Percentiles rank a stretch among this genome's conserved stretches.
phyloP scores from a whole-genome alignment of 2,329 filamentous ascomycete species.

The Sordariomycetes sp. region DNA sequence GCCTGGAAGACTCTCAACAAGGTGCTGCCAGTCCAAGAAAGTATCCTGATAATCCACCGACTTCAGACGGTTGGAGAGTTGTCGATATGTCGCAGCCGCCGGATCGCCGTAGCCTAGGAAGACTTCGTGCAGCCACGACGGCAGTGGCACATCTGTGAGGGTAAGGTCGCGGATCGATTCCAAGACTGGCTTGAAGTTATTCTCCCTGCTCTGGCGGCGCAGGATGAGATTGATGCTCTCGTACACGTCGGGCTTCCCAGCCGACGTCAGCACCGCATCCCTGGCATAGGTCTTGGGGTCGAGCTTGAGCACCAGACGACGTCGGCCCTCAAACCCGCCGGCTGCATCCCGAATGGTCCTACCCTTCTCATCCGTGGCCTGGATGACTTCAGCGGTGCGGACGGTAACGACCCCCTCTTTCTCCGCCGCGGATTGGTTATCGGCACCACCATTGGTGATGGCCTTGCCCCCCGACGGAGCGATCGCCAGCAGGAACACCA shows the following conservation, averaged over 20 bases:
- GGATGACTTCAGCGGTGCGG: slow-evolving; percentile 75
- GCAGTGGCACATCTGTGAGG: slow-evolving; percentile 74
- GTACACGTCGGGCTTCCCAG: slow-evolving; percentile 70
- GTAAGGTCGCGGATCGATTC: slow-evolving; percentile 84
- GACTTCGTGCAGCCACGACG: slow-evolving; percentile 89
- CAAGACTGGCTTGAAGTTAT: slow-evolving; percentile 92
- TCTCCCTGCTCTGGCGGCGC: slow-evolving; percentile 75
- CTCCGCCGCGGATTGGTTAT: slow-evolving; percentile 37
- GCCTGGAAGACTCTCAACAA: slow-evolving; percentile 81
- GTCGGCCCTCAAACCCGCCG: slow-evolving; percentile 52
- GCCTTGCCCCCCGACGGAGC: slow-evolving; percentile 37
- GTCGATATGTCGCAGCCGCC: slow-evolving; percentile 74
- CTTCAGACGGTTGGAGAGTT: slow-evolving; percentile 65
- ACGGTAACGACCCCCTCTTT: slow-evolving; percentile 59
- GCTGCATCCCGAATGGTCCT: slow-evolving; percentile 54
- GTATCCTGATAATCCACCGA: slow-evolving; percentile 88
- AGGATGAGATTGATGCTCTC: slow-evolving; percentile 77
- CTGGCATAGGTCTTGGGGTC: slow-evolving; percentile 68
- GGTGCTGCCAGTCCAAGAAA: slow-evolving; percentile 90
- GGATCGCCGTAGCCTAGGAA: slow-evolving; percentile 97
- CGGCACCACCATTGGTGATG: slow-evolving; percentile 38
- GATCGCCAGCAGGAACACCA: slow-evolving; percentile 76
- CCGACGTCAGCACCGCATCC: slow-evolving; percentile 56
- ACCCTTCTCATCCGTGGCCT: slow-evolving; percentile 78
- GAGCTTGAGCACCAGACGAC: slow-evolving; percentile 69